Evolutionary conservation across 306 rosid species (phyloP).

Genomic region (Betula pendula): DNA sequence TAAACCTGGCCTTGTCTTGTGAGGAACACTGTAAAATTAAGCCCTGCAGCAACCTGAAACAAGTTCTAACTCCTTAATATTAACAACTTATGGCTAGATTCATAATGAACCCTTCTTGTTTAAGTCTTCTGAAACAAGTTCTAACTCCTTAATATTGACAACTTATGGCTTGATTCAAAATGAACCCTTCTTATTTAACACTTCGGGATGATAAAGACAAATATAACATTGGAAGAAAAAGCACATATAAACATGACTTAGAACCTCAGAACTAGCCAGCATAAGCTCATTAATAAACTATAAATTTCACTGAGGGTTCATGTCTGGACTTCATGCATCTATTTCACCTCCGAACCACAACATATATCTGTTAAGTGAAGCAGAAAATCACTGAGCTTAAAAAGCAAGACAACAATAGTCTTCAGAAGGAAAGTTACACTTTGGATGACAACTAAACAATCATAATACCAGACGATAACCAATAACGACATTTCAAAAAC

Average conservation of each 20-base stretch:
- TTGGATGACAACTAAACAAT: too few species aligned
- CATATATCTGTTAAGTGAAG: neutral
- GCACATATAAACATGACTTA: neutral
- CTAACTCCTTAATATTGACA: conserved; percentile 3
- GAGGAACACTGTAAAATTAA: conserved; percentile 82
- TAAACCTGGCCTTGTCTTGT: conserved; percentile 77
- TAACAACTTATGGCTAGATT: neutral
- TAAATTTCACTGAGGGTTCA: neutral
- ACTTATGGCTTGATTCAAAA: neutral
- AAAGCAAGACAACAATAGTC: too few species aligned
- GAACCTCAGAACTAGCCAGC: neutral
- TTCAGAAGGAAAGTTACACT: too few species aligned
- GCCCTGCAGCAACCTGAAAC: conserved; percentile 85
- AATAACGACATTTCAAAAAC: neutral
- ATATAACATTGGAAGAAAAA: neutral
- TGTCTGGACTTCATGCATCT: neutral
- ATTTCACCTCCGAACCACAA: neutral
- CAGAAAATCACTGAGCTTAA: neutral
- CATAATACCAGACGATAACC: neutral
- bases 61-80: conserved; percentile 19
- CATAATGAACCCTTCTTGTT: neutral
- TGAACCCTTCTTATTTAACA: neutral
- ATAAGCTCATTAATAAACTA: neutral
- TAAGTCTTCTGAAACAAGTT: conserved; percentile 48
- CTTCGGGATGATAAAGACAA: neutral